phyloP scores from a whole-genome alignment of 768 basidiomycete genomes.

The Gautieria morchelliformis region DNA sequence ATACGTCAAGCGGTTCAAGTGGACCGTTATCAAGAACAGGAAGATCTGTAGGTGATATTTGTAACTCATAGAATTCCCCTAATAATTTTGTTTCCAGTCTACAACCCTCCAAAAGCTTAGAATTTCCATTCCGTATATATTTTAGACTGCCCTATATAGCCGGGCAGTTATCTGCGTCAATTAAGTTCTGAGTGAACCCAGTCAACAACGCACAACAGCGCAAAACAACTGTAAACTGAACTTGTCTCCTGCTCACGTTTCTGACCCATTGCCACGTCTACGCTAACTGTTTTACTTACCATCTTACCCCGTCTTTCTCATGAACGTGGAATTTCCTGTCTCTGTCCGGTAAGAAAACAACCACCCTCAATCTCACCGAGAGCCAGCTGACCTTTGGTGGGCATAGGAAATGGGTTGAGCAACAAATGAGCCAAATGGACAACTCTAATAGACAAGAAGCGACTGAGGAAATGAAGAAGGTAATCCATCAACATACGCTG shows the following conservation, averaged over 20 bases:
- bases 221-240: neutral
- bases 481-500: slow-evolving; percentile 88
- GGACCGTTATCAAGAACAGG: slow-evolving; percentile 85
- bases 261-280: neutral
- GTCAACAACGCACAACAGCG: neutral
- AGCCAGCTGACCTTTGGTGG: neutral
- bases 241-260: neutral
- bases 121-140: neutral
- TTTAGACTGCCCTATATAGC: neutral
- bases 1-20: slow-evolving; percentile 95
- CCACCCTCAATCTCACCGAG: neutral
- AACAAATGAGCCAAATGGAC: slow-evolving; percentile 86
- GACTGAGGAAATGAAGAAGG: slow-evolving; percentile 89
- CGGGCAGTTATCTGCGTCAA: neutral
- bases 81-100: slow-evolving; percentile 20
- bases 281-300: neutral
- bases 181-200: neutral
- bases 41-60: slow-evolving; percentile 61
- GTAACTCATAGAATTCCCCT: neutral
- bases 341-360: neutral
- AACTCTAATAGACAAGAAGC: slow-evolving; percentile 81
- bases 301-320: neutral
- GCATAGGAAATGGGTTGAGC: slow-evolving; percentile 89
- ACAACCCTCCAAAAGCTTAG: slow-evolving; percentile 25
- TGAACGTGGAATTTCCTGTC: neutral